Conservation (phyloP, 1,284 basidiomycete species). For the Rhodotorula sp. region DNA sequence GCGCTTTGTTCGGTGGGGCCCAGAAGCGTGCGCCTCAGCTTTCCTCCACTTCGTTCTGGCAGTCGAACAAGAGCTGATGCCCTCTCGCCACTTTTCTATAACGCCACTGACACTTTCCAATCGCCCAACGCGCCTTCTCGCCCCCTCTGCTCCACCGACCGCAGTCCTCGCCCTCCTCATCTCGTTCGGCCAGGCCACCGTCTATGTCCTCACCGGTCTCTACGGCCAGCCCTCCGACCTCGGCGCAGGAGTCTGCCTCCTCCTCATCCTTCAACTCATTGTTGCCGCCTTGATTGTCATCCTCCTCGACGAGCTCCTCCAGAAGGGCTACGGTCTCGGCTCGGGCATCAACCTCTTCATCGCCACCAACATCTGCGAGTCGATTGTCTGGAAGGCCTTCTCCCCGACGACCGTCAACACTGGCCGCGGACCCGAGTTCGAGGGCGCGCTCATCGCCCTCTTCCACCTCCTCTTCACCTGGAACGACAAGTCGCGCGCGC, state of each 20-base stretch:
- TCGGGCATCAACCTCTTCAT: constrained; percentile 99
- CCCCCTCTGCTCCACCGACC: neutral
- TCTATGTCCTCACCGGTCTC: constrained; percentile 94
- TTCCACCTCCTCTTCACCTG: constrained; percentile 98
- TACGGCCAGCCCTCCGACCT: constrained; percentile 92
- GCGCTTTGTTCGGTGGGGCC: constrained; percentile 90
- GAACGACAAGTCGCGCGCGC: constrained; percentile 95
- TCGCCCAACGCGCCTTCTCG: neutral
- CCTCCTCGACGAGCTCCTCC: constrained; percentile 95
- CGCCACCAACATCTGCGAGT: constrained; percentile 99
- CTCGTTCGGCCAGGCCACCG: constrained; percentile 91
- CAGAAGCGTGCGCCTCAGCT: constrained; percentile 78
- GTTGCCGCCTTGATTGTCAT: constrained; percentile 94
- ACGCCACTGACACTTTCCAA: neutral
- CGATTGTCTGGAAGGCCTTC: constrained; percentile 99
- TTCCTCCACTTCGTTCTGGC: neutral
- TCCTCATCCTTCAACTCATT: constrained; percentile 93
- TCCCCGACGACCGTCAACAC: constrained; percentile 98
- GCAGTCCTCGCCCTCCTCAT: constrained; percentile 95
- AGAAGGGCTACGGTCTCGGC: constrained; percentile 97
- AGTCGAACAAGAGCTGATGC: too few species aligned
- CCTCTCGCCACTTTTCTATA: neutral
- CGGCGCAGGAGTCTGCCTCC: constrained; percentile 90
- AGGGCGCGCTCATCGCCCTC: constrained; percentile 90
- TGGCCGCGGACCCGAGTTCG: constrained; percentile 95